These are phyloP conservation scores for Kodamaea nitidulidarum DNA, from an alignment of 805 yeast species.

Conservation along the genomic window DNA sequence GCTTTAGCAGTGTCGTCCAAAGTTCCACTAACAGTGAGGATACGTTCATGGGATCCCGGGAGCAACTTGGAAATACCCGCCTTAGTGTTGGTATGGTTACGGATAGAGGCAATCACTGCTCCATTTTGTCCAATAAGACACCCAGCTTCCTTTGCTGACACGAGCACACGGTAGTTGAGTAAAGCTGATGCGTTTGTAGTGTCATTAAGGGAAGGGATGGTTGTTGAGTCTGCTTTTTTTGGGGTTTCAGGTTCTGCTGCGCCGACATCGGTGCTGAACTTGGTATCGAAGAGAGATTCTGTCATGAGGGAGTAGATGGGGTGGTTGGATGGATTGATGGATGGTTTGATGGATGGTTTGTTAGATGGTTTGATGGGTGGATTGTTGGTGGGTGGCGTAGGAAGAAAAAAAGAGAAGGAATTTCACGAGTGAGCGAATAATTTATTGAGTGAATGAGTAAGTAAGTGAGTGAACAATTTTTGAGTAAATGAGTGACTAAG, in stretches of 20 bases:
- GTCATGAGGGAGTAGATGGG: conserved; percentile 18
- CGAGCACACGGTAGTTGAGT: conserved; percentile 52
- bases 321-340: too few species aligned
- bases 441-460: too few species aligned
- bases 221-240: conserved; percentile 4
- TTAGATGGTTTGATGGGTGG: background rate
- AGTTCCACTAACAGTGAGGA: conserved; percentile 73
- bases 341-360: background rate
- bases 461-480: too few species aligned
- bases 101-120: conserved; percentile 65
- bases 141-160: conserved; percentile 85
- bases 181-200: conserved; percentile 27
- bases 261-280: conserved; percentile 9
- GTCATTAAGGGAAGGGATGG: conserved; percentile 26
- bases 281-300: conserved; percentile 28
- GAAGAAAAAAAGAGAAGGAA: too few species aligned
- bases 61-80: conserved; percentile 83
- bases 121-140: conserved; percentile 87
- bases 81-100: conserved; percentile 72
- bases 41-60: conserved; percentile 78
- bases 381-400: too few species aligned
- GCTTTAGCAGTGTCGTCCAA: conserved; percentile 68
- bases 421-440: too few species aligned
- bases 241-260: background rate
- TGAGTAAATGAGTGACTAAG: too few species aligned